Percentiles rank a stretch among this genome's conserved stretches.
phyloP scores from a whole-genome alignment of 106 monocot genomes.

The Hemerocallis citrina region DNA sequence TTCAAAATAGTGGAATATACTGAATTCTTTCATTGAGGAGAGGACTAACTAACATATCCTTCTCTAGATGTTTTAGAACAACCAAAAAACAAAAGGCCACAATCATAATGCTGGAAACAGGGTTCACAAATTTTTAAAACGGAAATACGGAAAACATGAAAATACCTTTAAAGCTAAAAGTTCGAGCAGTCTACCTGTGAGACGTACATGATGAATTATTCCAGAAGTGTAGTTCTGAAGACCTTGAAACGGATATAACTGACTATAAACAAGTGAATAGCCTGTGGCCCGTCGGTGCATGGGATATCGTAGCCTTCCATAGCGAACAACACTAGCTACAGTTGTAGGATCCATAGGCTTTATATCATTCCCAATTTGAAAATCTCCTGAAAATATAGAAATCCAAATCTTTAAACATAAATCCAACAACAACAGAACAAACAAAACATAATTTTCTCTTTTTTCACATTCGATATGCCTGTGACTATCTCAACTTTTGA shows the following conservation, averaged over 20 bases:
- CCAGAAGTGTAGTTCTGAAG: slow-evolving; percentile 85
- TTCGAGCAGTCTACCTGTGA: slow-evolving; percentile 35
- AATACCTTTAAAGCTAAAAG: background rate
- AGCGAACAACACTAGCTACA: slow-evolving; percentile 49
- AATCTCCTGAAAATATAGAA: slow-evolving; percentile 42
- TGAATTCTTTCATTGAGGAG: too few species aligned
- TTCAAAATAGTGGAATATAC: too few species aligned
- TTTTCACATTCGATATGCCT: too few species aligned
- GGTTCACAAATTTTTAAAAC: too few species aligned
- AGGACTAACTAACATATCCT: too few species aligned
- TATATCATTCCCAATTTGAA: slow-evolving; percentile 58
- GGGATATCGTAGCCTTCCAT: slow-evolving; percentile 21
- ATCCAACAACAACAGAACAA: too few species aligned
- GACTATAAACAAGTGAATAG: slow-evolving; percentile 68
- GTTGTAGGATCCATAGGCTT: slow-evolving; percentile 50
- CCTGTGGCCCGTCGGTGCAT: slow-evolving; percentile 38
- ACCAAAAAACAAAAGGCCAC: too few species aligned
- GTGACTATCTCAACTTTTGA: too few species aligned
- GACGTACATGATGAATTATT: slow-evolving; percentile 90
- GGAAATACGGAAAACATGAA: too few species aligned
- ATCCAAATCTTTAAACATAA: background rate
- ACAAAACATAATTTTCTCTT: too few species aligned
- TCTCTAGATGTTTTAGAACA: too few species aligned
- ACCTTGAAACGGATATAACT: slow-evolving; percentile 74
- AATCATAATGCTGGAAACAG: too few species aligned